Evolutionary conservation across 2,329 filamentous ascomycete genomes (phyloP).

Genomic region (Cercospora zeae-maydis): DNA sequence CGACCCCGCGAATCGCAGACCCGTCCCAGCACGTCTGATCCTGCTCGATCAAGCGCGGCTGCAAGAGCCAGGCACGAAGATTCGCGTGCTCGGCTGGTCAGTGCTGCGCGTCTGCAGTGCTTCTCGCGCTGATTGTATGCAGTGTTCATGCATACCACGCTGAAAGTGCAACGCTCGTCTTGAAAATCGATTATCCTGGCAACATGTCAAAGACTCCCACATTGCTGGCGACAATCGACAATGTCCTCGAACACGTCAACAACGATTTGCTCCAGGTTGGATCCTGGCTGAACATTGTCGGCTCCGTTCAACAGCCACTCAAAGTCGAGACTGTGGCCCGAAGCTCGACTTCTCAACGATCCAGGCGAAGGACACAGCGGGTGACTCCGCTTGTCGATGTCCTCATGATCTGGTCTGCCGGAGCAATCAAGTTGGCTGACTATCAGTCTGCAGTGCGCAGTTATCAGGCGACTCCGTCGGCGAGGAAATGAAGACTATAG

Average conservation of each 20-base stretch:
- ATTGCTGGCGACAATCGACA: constrained; percentile 66
- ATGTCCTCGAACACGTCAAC: constrained; percentile 64
- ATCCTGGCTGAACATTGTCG: constrained; percentile 86
- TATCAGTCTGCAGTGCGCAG: constrained; percentile 61
- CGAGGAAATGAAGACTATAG: not conserved
- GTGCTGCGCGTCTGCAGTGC: constrained; percentile 32
- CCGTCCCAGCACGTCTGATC: constrained; percentile 56
- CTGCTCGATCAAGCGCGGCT: constrained; percentile 44
- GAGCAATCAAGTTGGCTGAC: constrained; percentile 64
- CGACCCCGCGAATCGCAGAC: constrained; percentile 33
- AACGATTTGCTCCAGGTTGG: constrained; percentile 65
- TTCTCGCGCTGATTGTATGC: constrained; percentile 5
- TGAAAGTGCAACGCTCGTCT: constrained; percentile 57
- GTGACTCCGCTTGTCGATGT: constrained; percentile 59
- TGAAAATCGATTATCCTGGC: constrained; percentile 64
- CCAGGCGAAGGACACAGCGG: not conserved
- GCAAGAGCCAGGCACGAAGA: constrained; percentile 61
- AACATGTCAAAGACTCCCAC: constrained; percentile 36
- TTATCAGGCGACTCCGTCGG: constrained; percentile 15
- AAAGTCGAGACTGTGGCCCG: not conserved
- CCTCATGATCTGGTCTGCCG: constrained; percentile 72
- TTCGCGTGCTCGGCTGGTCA: constrained; percentile 90
- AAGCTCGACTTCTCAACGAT: not conserved
- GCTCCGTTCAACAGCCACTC: constrained; percentile 53
- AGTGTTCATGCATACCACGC: constrained; percentile 60